These are phyloP conservation scores for Fusarium transvaalense DNA, from an alignment of 2,329 filamentous ascomycete species.

Conservation along the genomic window DNA sequence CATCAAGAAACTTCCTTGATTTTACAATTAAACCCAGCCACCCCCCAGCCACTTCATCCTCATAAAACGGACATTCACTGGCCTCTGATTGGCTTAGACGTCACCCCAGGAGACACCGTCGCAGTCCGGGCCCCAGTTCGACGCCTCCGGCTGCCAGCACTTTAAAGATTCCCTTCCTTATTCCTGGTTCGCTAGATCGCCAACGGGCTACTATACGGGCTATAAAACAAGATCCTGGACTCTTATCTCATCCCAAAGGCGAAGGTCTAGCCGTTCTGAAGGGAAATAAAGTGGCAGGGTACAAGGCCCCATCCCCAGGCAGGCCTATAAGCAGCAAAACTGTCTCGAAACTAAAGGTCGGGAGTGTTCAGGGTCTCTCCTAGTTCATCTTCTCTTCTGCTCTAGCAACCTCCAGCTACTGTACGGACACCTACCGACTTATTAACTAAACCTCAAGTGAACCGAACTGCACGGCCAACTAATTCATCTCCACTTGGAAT, in stretches of 20 bases:
- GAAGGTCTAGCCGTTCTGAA: conserved; percentile 8
- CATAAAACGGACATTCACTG: conserved; percentile 10
- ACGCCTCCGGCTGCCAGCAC: conserved; percentile 38
- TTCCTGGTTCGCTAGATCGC: conserved; percentile 32
- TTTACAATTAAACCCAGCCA: conserved; percentile 14
- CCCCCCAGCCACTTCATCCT: conserved; percentile 25
- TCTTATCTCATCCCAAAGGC: conserved; percentile 23
- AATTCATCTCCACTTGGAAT: conserved; percentile 18
- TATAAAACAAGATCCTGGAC: conserved; percentile 17
- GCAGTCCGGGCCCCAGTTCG: conserved; percentile 18
- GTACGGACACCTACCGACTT: conserved; percentile 8
- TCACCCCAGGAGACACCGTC: conserved; percentile 37
- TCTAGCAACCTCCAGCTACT: too few species aligned
- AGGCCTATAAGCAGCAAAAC: conserved; percentile 29
- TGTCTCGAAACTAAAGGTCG: conserved; percentile 9
- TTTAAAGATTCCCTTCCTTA: conserved; percentile 30
- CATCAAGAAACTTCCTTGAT: conserved; percentile 6
- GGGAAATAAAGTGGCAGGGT: conserved; percentile 38
- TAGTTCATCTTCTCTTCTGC: conserved; percentile 10
- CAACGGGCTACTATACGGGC: conserved; percentile 8
- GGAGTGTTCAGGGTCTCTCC: conserved; percentile 11
- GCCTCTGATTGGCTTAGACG: conserved; percentile 27
- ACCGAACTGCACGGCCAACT: conserved; percentile 22
- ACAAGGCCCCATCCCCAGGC: neutral
- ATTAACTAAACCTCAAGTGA: conserved; percentile 1